Evolutionary conservation across 148 eudicot species (phyloP), one percentile per base, ranked within the genome.

Genomic region (Agrostemma githago): DNA sequence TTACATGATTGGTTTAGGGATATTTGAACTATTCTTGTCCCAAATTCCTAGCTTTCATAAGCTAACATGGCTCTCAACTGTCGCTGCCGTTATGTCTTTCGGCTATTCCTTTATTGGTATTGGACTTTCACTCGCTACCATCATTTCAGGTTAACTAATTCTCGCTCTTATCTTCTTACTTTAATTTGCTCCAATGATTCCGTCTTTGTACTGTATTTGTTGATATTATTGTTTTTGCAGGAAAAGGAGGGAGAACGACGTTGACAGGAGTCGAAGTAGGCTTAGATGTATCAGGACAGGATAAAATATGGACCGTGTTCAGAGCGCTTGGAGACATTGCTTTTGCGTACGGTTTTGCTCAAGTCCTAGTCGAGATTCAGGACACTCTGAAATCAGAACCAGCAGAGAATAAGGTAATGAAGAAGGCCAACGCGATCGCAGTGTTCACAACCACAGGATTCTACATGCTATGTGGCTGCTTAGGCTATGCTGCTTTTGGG

Each of bases 401-500:
- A 48, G 82, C 96, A 4, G 96, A 90, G 74, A 87, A 88, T 66
- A 83, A 86, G 80, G 89, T 84, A 78, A 90, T 90, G 96, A 90
- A 85, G 79, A 87, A 81, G 81, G 96, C 92, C 0, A 88, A 84
- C 65, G 19, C 66, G 8, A 73, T 87, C 17, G 86, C 77, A 16
- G 78, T 90, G 62, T 56, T 74, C n/a, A 82, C 85, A 7, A 86
- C 96, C 37, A 86, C 96, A 5, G 38, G 67, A 37, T 88, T 90
- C 71, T 90, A 88, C 64, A 84, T 87, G 83, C 71, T 88, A 88
- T 90, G 96, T 77, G 96, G 92, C 5, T 84, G 86, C 79, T 83
- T 90, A n/a, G 96, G 96, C 11, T 90, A 88, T 65, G 96, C 90
- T n/a, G 96, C 92, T 17, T 88, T 90, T 72, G 96, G 96, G 51